These are phyloP conservation scores for Quercus glauca DNA, from an alignment of 306 rosid genomes.

Conservation along the genomic window DNA sequence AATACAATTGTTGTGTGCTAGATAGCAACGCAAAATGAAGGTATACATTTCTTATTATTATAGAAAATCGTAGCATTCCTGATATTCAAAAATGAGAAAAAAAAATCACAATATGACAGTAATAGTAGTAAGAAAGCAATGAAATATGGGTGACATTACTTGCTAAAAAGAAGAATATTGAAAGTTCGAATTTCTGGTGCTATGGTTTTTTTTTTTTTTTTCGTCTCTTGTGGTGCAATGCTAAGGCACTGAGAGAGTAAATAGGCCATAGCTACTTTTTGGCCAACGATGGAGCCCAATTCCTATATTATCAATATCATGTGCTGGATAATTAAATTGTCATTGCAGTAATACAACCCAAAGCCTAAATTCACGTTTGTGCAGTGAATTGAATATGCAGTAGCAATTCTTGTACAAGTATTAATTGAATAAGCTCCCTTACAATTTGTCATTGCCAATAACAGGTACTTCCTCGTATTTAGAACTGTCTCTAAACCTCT, in stretches of 20 bases:
- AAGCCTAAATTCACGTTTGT: neutral
- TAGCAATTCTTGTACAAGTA: neutral
- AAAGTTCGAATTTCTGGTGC: neutral
- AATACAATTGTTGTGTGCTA: too few species aligned
- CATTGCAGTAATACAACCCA: neutral
- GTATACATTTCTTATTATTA: neutral
- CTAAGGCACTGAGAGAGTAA: too few species aligned
- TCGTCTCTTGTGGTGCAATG: too few species aligned
- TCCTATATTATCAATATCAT: too few species aligned
- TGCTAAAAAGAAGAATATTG: neutral
- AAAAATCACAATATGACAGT: neutral
- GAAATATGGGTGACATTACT: neutral
- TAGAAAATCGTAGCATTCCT: neutral
- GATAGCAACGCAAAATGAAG: too few species aligned
- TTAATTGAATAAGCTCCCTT: constrained; percentile 13
- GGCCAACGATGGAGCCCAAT: too few species aligned
- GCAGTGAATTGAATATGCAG: neutral
- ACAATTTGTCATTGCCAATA: constrained; percentile 69
- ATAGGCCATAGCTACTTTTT: too few species aligned
- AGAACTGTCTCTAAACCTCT: constrained; percentile 42
- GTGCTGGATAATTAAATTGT: too few species aligned
- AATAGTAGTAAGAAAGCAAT: neutral
- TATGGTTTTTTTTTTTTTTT: neutral
- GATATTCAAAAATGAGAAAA: neutral
- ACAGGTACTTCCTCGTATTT: constrained; percentile 69